phyloP scores from a whole-genome alignment of 2,329 filamentous ascomycete species.

The Epichloe elymi region DNA sequence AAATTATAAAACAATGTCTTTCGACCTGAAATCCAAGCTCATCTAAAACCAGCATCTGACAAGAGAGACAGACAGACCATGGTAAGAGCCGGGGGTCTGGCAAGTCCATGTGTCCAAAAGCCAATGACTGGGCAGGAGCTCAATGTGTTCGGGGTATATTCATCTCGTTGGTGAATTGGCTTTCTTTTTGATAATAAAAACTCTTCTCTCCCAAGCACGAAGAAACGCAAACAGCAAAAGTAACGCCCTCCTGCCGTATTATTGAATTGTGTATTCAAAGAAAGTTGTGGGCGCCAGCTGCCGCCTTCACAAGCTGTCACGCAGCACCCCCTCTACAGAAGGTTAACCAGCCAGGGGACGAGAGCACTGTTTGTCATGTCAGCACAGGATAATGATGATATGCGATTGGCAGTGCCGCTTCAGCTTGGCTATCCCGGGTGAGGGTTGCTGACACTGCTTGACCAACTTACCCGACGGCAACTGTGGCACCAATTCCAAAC shows the following conservation, averaged over 20 bases:
- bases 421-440: neutral
- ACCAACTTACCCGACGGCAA: constrained; percentile 74
- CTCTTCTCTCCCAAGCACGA: neutral
- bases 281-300: neutral
- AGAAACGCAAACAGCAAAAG: neutral
- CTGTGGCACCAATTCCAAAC: constrained; percentile 72
- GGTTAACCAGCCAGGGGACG: constrained; percentile 38
- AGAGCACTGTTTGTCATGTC: constrained; percentile 24
- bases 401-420: neutral
- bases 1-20: constrained; percentile 2
- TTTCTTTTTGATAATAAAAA: neutral
- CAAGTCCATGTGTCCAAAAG: neutral
- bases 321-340: constrained; percentile 24
- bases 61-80: neutral
- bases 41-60: neutral
- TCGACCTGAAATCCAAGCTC: constrained; percentile 2
- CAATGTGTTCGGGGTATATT: constrained; percentile 5
- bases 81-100: neutral
- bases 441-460: neutral
- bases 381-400: constrained; percentile 1
- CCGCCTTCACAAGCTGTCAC: neutral
- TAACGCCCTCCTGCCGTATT: neutral
- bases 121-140: constrained; percentile 3
- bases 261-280: neutral
- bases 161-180: constrained; percentile 1